Evolutionary conservation across 1,284 basidiomycete species (phyloP), one percentile per base, ranked within the genome.

Genomic region (Hymenochaete sp.): DNA sequence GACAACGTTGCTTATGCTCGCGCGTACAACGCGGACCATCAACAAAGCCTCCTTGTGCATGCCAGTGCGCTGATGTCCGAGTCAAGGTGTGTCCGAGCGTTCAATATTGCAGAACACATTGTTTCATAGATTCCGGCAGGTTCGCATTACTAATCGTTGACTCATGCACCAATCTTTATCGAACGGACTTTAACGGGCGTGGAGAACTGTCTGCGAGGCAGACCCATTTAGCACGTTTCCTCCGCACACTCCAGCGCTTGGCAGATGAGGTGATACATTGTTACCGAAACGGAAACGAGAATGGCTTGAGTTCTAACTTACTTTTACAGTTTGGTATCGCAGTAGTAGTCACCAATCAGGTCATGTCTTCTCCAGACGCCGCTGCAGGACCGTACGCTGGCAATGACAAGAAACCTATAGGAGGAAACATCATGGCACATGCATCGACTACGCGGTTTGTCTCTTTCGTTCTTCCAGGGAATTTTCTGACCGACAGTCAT

Each of bases 1-100:
- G 96, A 99, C 65, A 99, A 99, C 57, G 89, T 99, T 33, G 96
- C 96, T 9, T 98, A 98, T 65, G 96, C 96, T 1, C 74, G 96
- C 57, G 96, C 96, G 50, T 98, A 98, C 66, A 99, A 98, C 58
- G 93, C 93, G 31, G 96, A 99, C 62, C 96, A 98, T 65, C 96
- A 99, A 63, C 79, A 91, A 50, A 78, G 89, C 46, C 72, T 99
- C 38, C 71, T 99, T 40, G 82, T 91, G 0, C 88, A 84, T 55
- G 96, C 96, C 1, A 91, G 90, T 58, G 95, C 93, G 8, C 79
- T 98, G 63, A 97, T 97, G 93, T 88, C 91, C 1, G 93, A 97
- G 61, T 95, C 92, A 24, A 79, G 93, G 92, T 93, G 52, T 50
- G 72, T 55, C 25, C 10, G 28, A 46, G 1, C 10, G n/a, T 9